These are phyloP conservation scores for Allomyces javanicus DNA, from an alignment of 192 early-diverging fungal species.

Conservation along the genomic window DNA sequence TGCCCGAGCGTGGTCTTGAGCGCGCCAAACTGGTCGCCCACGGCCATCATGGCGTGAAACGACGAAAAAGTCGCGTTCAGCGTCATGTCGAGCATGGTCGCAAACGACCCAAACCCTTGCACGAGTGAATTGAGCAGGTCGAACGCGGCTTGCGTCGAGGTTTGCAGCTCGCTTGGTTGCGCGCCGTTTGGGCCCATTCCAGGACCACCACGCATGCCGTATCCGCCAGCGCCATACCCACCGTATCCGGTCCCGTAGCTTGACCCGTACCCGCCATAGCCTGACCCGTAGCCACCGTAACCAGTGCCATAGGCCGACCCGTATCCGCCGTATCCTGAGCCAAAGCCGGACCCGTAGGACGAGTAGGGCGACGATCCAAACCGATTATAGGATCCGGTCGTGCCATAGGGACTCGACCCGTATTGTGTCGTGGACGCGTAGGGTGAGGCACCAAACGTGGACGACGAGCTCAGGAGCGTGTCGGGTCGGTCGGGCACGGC, in stretches of 20 bases:
- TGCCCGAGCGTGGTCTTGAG: constrained; percentile 67
- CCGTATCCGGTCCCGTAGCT: constrained; percentile 17
- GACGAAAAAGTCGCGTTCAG: constrained; percentile 87
- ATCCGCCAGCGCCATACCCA: constrained; percentile 27
- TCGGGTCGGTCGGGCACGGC: too few relatives aligned
- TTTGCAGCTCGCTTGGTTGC: constrained; percentile 35
- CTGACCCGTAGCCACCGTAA: constrained; percentile 19
- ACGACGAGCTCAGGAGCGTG: too few relatives aligned
- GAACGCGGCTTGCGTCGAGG: constrained; percentile 79
- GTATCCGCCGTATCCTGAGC: constrained; percentile 18
- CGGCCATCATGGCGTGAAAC: constrained; percentile 89
- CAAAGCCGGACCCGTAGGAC: constrained; percentile 7
- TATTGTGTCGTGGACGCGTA: background rate
- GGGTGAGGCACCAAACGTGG: too few relatives aligned
- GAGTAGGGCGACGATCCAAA: background rate
- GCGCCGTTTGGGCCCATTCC: constrained; percentile 11
- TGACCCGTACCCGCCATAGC: constrained; percentile 19
- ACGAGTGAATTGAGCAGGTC: constrained; percentile 82
- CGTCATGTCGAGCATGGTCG: constrained; percentile 94
- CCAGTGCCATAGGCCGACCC: constrained; percentile 9
- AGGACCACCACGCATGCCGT: constrained; percentile 38
- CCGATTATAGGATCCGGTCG: background rate
- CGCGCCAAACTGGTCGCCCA: constrained; percentile 95
- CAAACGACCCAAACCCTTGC: constrained; percentile 89
- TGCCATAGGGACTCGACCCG: constrained; percentile 1